phyloP scores from a whole-genome alignment of 2,329 filamentous ascomycete genomes.

The Cyclaneusma minus region DNA sequence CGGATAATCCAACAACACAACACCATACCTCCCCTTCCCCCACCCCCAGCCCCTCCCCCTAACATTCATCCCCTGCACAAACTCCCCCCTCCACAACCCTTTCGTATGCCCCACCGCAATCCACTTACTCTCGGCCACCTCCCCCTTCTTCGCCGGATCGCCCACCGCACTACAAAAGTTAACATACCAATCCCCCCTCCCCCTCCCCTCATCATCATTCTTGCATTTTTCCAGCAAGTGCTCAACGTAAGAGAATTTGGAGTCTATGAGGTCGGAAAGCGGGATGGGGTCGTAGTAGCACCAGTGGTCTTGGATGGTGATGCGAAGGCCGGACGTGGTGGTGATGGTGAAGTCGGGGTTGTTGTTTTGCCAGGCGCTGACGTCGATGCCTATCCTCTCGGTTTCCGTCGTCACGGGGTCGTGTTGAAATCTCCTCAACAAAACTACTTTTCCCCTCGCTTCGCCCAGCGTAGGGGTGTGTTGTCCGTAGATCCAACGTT shows the following conservation, averaged over 20 bases:
- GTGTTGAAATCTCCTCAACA: constrained; percentile 48
- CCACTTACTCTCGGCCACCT: constrained; percentile 26
- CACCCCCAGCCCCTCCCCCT: constrained; percentile 19
- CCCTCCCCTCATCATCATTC: constrained; percentile 8
- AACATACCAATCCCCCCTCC: constrained; percentile 21
- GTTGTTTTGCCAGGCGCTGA: constrained; percentile 46
- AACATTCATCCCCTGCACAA: constrained; percentile 28
- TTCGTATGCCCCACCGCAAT: constrained; percentile 26
- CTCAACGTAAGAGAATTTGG: constrained; percentile 23
- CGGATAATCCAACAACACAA: constrained; percentile 13
- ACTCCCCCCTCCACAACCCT: constrained; percentile 23
- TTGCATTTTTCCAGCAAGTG: constrained; percentile 22
- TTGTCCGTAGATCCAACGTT: constrained; percentile 44
- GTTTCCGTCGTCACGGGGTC: constrained; percentile 21
- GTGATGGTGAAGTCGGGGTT: constrained; percentile 37
- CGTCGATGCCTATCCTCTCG: constrained; percentile 21
- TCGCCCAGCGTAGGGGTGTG: constrained; percentile 45
- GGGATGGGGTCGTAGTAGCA: constrained; percentile 22
- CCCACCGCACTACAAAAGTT: constrained; percentile 29
- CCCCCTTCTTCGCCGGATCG: constrained; percentile 18
- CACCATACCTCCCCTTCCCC: constrained; percentile 14
- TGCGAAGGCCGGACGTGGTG: constrained; percentile 20
- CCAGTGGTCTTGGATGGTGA: constrained; percentile 32
- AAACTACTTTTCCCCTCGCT: constrained; percentile 49
- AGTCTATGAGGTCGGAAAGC: constrained; percentile 22